phyloP scores from a whole-genome alignment of 2,329 filamentous ascomycete genomes.

The Tolypocladium guangdongense region DNA sequence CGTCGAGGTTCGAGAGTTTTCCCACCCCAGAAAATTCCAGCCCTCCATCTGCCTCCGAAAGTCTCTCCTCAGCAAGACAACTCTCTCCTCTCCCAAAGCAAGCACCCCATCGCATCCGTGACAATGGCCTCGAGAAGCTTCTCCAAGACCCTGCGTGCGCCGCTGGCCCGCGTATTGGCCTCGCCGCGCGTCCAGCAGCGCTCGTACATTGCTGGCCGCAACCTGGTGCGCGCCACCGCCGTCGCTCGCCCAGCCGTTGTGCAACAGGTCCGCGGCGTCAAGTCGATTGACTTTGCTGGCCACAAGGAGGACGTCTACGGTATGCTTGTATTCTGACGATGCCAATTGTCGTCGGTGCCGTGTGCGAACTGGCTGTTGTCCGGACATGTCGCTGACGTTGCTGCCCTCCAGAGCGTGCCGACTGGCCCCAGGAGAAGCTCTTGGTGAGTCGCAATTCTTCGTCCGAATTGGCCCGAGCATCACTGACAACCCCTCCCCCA shows the following conservation, averaged over 20 bases:
- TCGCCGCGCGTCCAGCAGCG: slow-evolving; percentile 50
- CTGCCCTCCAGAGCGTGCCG: slow-evolving; percentile 65
- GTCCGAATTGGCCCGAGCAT: not conserved
- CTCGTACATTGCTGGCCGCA: slow-evolving; percentile 51
- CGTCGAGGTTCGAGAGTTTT: slow-evolving; percentile 1
- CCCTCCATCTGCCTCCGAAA: not conserved
- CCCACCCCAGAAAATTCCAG: slow-evolving; percentile 4
- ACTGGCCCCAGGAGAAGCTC: slow-evolving; percentile 98
- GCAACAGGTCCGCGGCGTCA: slow-evolving; percentile 74
- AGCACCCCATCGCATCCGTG: slow-evolving; percentile 15
- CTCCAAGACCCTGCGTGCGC: slow-evolving; percentile 54
- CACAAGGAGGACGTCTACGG: slow-evolving; percentile 90
- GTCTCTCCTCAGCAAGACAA: slow-evolving; percentile 11
- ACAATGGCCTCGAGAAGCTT: slow-evolving; percentile 72
- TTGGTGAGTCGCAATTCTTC: slow-evolving; percentile 50
- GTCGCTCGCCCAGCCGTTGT: slow-evolving; percentile 39
- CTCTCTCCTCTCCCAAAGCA: slow-evolving; percentile 9
- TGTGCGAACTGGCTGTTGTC: not conserved
- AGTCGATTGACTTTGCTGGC: slow-evolving; percentile 98
- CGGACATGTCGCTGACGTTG: slow-evolving; percentile 7
- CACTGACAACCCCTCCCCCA: slow-evolving; percentile 23
- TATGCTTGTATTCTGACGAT: slow-evolving; percentile 28
- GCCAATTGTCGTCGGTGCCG: not conserved
- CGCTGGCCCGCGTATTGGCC: slow-evolving; percentile 52
- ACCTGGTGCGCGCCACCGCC: slow-evolving; percentile 38